Evolutionary conservation across 2,329 filamentous ascomycete genomes (phyloP).

Genomic region (Saccharata proteae): DNA sequence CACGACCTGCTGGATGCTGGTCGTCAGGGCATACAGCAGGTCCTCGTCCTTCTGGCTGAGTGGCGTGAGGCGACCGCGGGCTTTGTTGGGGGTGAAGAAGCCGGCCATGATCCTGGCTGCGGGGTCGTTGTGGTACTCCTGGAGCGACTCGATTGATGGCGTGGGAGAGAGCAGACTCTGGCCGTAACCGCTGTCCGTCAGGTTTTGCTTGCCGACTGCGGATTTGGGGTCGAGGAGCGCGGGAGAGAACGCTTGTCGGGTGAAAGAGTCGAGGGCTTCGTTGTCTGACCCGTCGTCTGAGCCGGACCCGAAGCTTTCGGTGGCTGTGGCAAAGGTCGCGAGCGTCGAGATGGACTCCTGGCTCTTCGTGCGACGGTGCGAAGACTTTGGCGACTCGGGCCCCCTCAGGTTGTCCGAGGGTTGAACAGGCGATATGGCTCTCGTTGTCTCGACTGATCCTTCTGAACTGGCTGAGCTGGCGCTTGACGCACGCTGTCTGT

Average conservation of each 20-base stretch:
- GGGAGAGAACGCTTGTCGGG: conserved; percentile 15
- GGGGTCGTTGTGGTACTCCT: conserved; percentile 1
- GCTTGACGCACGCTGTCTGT: conserved; percentile 46
- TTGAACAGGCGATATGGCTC: conserved; percentile 16
- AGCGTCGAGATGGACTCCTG: conserved; percentile 48
- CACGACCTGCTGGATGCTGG: conserved; percentile 43
- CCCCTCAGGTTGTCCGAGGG: conserved; percentile 13
- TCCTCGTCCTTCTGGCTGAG: conserved; percentile 44
- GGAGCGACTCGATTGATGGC: conserved; percentile 1
- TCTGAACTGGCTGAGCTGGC: conserved; percentile 41
- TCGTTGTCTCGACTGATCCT: conserved; percentile 41
- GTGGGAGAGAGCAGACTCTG: not conserved
- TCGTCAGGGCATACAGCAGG: conserved; percentile 37
- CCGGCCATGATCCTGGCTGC: conserved; percentile 6
- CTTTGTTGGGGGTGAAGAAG: conserved; percentile 4
- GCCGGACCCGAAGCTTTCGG: conserved; percentile 31
- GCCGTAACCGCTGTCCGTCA: conserved; percentile 5
- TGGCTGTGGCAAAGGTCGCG: conserved; percentile 52
- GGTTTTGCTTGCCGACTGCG: conserved; percentile 5
- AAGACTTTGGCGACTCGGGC: conserved; percentile 18
- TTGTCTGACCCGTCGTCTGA: conserved; percentile 26
- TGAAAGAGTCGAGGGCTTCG: conserved; percentile 29
- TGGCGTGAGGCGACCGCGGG: conserved; percentile 10
- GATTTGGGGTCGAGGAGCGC: conserved; percentile 2
- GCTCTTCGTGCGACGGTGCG: conserved; percentile 42